These are phyloP conservation scores for Plasmodium blacklocki DNA, from an alignment of 169 alveolate genomes.

Conservation along the genomic window DNA sequence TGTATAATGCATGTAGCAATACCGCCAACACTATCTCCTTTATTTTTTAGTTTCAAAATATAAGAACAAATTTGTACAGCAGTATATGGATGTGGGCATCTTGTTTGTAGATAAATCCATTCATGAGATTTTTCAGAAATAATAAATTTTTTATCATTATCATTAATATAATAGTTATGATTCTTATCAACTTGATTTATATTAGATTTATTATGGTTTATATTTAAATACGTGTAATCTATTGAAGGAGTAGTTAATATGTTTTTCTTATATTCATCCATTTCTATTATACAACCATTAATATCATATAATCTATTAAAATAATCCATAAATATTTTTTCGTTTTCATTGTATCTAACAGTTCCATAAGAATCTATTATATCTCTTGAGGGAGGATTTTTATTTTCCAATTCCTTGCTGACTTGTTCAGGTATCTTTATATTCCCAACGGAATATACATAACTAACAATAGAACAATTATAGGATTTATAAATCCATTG, in stretches of 20 bases:
- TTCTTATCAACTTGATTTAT: background rate
- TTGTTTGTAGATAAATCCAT: conserved; percentile 27
- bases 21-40: conserved; percentile 52
- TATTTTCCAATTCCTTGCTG: conserved; percentile 14
- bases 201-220: background rate
- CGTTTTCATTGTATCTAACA: conserved; percentile 23
- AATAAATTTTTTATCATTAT: background rate
- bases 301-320: conserved; percentile 22
- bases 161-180: background rate
- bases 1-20: conserved; percentile 37
- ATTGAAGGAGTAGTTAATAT: no score
- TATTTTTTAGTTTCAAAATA: conserved; percentile 43
- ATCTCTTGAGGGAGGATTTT: conserved; percentile 27
- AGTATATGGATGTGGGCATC: conserved; percentile 61
- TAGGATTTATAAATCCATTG: conserved; percentile 35
- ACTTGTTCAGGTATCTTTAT: conserved; percentile 23
- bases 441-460: conserved; percentile 52
- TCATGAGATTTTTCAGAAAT: background rate
- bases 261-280: background rate
- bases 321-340: conserved; percentile 35
- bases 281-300: conserved; percentile 3
- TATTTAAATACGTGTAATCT: background rate
- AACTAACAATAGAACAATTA: conserved; percentile 24
- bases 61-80: conserved; percentile 50
- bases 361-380: conserved; percentile 25